phyloP scores from a whole-genome alignment of 2,329 filamentous ascomycete genomes.

The Parastagonospora nodorum region DNA sequence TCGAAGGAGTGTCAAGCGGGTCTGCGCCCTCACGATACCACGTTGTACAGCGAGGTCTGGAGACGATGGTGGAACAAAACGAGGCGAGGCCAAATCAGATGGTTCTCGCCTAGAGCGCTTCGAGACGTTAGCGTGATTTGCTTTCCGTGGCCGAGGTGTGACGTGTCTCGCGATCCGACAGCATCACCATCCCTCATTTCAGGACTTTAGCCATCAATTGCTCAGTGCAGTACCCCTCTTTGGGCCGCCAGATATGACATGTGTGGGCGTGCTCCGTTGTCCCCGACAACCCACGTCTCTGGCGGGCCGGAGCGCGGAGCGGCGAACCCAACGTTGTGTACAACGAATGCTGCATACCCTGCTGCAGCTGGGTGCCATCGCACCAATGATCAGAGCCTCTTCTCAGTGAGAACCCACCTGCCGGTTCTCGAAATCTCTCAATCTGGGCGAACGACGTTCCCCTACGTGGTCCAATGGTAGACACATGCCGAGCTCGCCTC shows the following conservation, averaged over 20 bases:
- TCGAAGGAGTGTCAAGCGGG: conserved; percentile 17
- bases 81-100: conserved; percentile 22
- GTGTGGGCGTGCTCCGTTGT: conserved; percentile 25
- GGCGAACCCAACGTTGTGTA: conserved; percentile 23
- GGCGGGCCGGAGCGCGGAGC: conserved; percentile 25
- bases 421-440: conserved; percentile 35
- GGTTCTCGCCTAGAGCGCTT: conserved; percentile 9
- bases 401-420: conserved; percentile 31
- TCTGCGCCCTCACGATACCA: conserved; percentile 25
- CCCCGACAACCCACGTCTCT: conserved; percentile 21
- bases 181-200: conserved; percentile 27
- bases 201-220: conserved; percentile 21
- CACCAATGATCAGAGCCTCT: conserved; percentile 31
- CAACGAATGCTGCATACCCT: conserved; percentile 33
- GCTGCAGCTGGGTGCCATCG: conserved; percentile 33
- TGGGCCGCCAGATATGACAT: conserved; percentile 21
- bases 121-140: neutral
- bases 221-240: conserved; percentile 23
- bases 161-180: conserved; percentile 34
- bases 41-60: conserved; percentile 19
- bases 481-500: conserved; percentile 29
- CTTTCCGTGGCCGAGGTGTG: conserved; percentile 13
- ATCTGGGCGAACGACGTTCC: conserved; percentile 30
- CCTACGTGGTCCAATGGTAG: conserved; percentile 46
- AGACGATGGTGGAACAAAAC: conserved; percentile 18